Evolutionary conservation across 1,284 basidiomycete species (phyloP).

Genomic region (Cryptococcus deneoformans): DNA sequence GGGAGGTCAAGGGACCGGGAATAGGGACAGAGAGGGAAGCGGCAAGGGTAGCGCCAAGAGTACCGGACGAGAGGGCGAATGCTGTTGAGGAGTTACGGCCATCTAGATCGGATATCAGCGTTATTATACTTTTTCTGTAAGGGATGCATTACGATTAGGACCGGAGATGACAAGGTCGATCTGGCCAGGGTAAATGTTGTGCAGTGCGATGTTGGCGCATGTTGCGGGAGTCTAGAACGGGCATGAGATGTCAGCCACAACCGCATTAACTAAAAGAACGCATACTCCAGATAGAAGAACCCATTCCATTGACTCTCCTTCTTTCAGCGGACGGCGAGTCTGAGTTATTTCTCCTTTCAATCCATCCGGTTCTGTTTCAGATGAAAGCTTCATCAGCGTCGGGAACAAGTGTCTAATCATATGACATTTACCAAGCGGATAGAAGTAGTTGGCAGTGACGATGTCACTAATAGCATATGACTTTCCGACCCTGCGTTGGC

Average conservation of each 20-base stretch:
- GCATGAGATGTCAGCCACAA: constrained; percentile 5
- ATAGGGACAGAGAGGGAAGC: constrained; percentile 77
- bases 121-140: neutral
- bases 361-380: constrained; percentile 57
- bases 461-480: constrained; percentile 80
- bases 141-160: constrained; percentile 46
- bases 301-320: constrained; percentile 81
- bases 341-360: constrained; percentile 63
- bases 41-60: constrained; percentile 84
- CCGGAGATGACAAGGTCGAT: constrained; percentile 70
- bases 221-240: constrained; percentile 73
- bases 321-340: constrained; percentile 62
- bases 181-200: constrained; percentile 77
- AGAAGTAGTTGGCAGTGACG: constrained; percentile 73
- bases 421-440: constrained; percentile 61
- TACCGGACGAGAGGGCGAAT: constrained; percentile 82
- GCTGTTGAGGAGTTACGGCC: constrained; percentile 81
- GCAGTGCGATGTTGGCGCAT: constrained; percentile 81
- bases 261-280: too few species aligned
- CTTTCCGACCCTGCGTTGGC: constrained; percentile 58
- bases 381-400: neutral
- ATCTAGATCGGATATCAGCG: constrained; percentile 23
- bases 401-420: neutral
- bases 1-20: constrained; percentile 65
- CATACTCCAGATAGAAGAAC: constrained; percentile 78